phyloP scores from a whole-genome alignment of 768 basidiomycete genomes.

The Amanita muscaria region DNA sequence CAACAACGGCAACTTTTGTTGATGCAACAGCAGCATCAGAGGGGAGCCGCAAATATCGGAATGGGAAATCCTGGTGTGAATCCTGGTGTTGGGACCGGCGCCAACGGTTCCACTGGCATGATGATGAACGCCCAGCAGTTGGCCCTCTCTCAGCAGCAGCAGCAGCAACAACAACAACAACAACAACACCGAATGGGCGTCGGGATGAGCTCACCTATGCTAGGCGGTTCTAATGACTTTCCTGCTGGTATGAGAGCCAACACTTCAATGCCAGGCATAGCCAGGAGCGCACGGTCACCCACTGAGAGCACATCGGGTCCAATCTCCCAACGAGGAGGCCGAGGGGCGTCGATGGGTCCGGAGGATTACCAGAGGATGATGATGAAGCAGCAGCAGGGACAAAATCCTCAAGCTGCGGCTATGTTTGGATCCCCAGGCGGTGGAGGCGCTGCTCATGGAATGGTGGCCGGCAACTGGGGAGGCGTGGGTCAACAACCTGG shows the following conservation, averaged over 20 bases:
- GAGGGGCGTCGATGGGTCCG: conserved; percentile 32
- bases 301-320: conserved; percentile 50
- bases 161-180: conserved; percentile 14
- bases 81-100: conserved; percentile 21
- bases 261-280: conserved; percentile 60
- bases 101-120: conserved; percentile 26
- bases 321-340: conserved; percentile 37
- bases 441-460: conserved; percentile 20
- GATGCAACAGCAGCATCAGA: conserved; percentile 14
- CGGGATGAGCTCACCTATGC: conserved; percentile 37
- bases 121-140: conserved; percentile 24
- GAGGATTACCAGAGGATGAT: conserved; percentile 55
- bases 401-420: conserved; percentile 9
- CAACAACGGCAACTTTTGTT: conserved; percentile 7
- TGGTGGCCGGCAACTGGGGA: conserved; percentile 25
- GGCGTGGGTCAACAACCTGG: conserved; percentile 13
- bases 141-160: conserved; percentile 25
- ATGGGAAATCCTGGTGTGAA: conserved; percentile 19
- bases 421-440: conserved; percentile 6
- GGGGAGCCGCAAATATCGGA: conserved; percentile 21
- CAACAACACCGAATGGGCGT: conserved; percentile 9
- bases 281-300: conserved; percentile 68
- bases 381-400: conserved; percentile 30
- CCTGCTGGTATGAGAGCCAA: conserved; percentile 51
- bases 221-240: conserved; percentile 22